These are phyloP conservation scores for Aureobasidium leucospermi DNA, from an alignment of 2,329 filamentous ascomycete genomes.

Conservation along the genomic window DNA sequence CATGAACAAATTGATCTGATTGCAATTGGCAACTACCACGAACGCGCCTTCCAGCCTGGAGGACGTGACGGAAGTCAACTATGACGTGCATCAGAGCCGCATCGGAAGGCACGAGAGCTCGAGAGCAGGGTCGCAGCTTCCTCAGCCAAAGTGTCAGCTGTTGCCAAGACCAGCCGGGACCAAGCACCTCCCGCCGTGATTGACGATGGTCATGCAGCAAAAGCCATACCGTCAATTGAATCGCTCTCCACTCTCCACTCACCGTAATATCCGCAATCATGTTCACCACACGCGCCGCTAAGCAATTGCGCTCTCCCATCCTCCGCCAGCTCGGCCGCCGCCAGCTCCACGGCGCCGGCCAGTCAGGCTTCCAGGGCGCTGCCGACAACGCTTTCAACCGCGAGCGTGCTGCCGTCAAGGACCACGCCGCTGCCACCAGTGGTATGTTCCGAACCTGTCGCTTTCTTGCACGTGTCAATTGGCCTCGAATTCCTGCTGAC, in stretches of 20 bases:
- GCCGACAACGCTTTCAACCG: conserved; percentile 88
- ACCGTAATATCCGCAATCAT: conserved; percentile 12
- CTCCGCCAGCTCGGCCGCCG: conserved; percentile 23
- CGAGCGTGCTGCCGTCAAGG: conserved; percentile 83
- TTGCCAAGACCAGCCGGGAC: not conserved
- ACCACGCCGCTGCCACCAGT: conserved; percentile 77
- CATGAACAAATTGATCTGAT: not conserved
- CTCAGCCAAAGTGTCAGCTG: not conserved
- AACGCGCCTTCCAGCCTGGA: not conserved
- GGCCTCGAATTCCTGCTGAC: not conserved
- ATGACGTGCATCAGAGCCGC: not conserved
- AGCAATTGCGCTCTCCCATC: conserved; percentile 20
- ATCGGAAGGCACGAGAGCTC: not conserved
- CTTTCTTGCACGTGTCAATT: not conserved
- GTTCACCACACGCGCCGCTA: conserved; percentile 15
- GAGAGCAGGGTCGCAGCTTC: not conserved
- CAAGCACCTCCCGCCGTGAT: not conserved
- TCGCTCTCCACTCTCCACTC: not conserved
- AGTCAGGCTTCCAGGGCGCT: conserved; percentile 43
- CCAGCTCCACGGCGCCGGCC: conserved; percentile 19
- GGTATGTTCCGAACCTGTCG: conserved; percentile 49
- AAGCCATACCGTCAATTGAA: not conserved
- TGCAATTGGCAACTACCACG: not conserved
- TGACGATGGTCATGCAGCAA: conserved; percentile 5
- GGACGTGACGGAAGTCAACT: not conserved